A percentile compares a stretch with the other conserved stretches of the same genome.
Evolutionary conservation across 1,139 yeast species (phyloP).

Genomic region (Yamadazyma conglobata): DNA sequence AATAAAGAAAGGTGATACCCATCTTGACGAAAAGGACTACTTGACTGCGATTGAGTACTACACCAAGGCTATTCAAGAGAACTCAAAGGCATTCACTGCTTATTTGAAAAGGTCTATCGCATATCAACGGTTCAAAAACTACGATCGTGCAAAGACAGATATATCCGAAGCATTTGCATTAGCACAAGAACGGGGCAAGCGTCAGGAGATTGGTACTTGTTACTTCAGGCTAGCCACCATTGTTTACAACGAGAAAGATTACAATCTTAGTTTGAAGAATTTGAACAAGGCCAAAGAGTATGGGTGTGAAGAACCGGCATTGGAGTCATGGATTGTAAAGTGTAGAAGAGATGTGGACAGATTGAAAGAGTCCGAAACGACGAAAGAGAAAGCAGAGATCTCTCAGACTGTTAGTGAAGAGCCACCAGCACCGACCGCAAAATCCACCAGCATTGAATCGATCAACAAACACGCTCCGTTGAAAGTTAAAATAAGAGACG

Average conservation of each 20-base stretch:
- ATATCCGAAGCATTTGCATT: constrained; percentile 53
- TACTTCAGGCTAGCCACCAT: constrained; percentile 58
- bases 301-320: constrained; percentile 45
- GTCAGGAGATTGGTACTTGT: constrained; percentile 53
- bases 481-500: constrained; percentile 53
- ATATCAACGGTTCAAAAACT: constrained; percentile 49
- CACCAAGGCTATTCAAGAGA: constrained; percentile 31
- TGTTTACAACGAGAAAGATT: constrained; percentile 45
- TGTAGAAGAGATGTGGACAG: constrained; percentile 33
- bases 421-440: constrained; percentile 1
- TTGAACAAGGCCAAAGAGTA: constrained; percentile 48
- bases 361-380: background rate
- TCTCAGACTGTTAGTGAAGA: background rate
- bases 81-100: constrained; percentile 50
- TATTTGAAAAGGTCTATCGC: constrained; percentile 54
- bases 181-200: constrained; percentile 51
- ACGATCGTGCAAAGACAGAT: constrained; percentile 49
- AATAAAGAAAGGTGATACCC: constrained; percentile 35
- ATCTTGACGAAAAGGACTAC: constrained; percentile 28
- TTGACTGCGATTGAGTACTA: constrained; percentile 34
- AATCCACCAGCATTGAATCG: constrained; percentile 30
- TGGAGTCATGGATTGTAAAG: constrained; percentile 51
- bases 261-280: constrained; percentile 44
- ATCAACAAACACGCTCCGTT: constrained; percentile 41
- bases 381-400: background rate